Conservation (phyloP, 257 asterid genomes). For the Parsonsia alboflavescens region DNA sequence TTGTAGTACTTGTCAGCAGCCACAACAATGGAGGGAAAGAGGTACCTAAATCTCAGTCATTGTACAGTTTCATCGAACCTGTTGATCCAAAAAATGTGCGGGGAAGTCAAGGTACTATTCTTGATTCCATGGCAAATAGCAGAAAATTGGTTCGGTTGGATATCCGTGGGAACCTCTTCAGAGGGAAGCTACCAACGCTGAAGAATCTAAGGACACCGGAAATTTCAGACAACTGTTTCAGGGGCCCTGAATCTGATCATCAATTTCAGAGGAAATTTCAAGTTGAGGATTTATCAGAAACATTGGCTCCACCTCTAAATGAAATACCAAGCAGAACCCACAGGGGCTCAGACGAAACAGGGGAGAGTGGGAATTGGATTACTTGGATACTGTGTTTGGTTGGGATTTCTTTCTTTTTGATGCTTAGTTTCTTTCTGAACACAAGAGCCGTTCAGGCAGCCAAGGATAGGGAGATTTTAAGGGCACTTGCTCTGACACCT, state of each 20-base stretch:
- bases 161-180: slow-evolving; percentile 18
- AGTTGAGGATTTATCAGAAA: not conserved
- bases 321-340: too few species aligned
- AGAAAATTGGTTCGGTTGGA: slow-evolving; percentile 20
- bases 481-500: slow-evolving; percentile 11
- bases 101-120: slow-evolving; percentile 13
- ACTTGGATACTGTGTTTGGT: slow-evolving; percentile 17
- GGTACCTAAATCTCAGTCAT: slow-evolving; percentile 12
- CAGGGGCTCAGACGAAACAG: not conserved
- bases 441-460: slow-evolving; percentile 6
- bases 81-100: slow-evolving; percentile 27
- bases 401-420: slow-evolving; percentile 12
- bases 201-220: slow-evolving; percentile 23
- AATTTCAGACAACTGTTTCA: slow-evolving; percentile 20
- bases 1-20: slow-evolving; percentile 11
- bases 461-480: slow-evolving; percentile 11
- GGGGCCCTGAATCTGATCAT: too few species aligned
- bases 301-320: not conserved
- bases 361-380: slow-evolving; percentile 5
- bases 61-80: slow-evolving; percentile 19
- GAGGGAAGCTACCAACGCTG: slow-evolving; percentile 21
- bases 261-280: not conserved
- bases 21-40: slow-evolving; percentile 19
- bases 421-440: slow-evolving; percentile 10
- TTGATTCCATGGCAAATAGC: slow-evolving; percentile 19